phyloP scores from a whole-genome alignment of 2,329 filamentous ascomycete genomes.

The Talaromyces sp. region DNA sequence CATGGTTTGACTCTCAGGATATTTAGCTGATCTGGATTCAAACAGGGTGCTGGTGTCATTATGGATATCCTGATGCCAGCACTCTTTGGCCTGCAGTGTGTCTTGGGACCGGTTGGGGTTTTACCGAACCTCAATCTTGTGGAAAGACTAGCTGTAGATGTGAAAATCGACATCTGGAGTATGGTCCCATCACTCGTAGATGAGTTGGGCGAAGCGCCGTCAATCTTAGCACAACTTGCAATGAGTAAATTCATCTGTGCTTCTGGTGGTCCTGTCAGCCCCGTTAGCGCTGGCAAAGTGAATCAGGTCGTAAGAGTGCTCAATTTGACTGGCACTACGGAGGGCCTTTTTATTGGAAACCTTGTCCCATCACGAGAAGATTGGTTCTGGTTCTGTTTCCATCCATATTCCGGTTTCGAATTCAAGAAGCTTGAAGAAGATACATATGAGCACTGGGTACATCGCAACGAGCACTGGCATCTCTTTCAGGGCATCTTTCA shows the following conservation, averaged over 20 bases:
- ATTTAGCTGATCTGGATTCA: neutral
- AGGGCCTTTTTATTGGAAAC: constrained; percentile 12
- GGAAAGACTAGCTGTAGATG: constrained; percentile 1
- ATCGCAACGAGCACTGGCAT: constrained; percentile 29
- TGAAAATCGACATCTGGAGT: constrained; percentile 13
- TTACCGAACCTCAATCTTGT: constrained; percentile 13
- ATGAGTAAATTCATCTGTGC: constrained; percentile 11
- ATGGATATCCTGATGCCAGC: constrained; percentile 15
- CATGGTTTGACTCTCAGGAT: neutral
- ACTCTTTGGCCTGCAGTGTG: constrained; percentile 7
- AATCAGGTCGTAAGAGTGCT: constrained; percentile 6
- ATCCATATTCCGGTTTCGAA: constrained; percentile 23
- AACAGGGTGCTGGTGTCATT: constrained; percentile 11
- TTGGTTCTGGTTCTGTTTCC: constrained; percentile 18
- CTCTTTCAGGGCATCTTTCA: constrained; percentile 27
- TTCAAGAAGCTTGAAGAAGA: constrained; percentile 24
- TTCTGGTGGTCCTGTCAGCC: constrained; percentile 9
- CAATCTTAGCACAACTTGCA: neutral
- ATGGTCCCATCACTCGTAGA: constrained; percentile 12
- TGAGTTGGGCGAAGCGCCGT: constrained; percentile 5
- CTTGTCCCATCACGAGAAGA: constrained; percentile 2
- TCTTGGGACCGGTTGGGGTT: constrained; percentile 9
- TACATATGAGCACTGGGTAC: constrained; percentile 37
- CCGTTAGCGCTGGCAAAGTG: constrained; percentile 5
- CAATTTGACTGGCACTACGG: constrained; percentile 12